Evolutionary conservation across 108 stramenopile genomes (phyloP).

Genomic region (Fragilaria radians): DNA sequence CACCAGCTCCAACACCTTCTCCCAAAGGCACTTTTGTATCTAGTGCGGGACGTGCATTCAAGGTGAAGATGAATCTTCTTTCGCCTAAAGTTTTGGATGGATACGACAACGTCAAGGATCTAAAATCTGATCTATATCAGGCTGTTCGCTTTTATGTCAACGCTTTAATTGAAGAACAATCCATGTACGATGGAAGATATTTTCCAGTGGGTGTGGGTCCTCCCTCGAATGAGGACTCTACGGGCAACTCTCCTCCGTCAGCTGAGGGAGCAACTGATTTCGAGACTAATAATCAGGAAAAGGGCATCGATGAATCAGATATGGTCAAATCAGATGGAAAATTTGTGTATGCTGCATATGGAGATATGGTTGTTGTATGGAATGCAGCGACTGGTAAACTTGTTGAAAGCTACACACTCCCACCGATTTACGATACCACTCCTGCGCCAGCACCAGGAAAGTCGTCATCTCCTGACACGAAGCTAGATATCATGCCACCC

Average conservation of each 20-base stretch:
- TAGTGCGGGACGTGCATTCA: background rate
- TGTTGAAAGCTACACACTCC: too few relatives aligned
- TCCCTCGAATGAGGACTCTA: too few relatives aligned
- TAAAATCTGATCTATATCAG: constrained; percentile 14
- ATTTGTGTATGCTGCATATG: constrained; percentile 31
- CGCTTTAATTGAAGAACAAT: constrained; percentile 7
- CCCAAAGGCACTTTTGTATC: background rate
- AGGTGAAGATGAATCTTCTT: background rate
- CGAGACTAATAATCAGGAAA: constrained; percentile 56
- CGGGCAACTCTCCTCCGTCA: background rate
- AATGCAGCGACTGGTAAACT: too few relatives aligned
- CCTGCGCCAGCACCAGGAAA: too few relatives aligned
- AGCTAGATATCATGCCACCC: too few relatives aligned
- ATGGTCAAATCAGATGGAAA: constrained; percentile 40
- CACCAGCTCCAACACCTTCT: too few relatives aligned
- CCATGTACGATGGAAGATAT: background rate
- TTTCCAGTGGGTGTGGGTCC: background rate
- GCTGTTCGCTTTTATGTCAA: constrained; percentile 11
- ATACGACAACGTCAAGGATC: constrained; percentile 11
- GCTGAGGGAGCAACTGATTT: constrained; percentile 14
- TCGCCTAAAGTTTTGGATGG: constrained; percentile 4
- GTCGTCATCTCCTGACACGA: too few relatives aligned
- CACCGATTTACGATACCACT: too few relatives aligned
- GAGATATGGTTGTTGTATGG: too few relatives aligned
- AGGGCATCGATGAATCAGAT: constrained; percentile 37